These are phyloP conservation scores for Rubroboletus pulcherrimus DNA, from an alignment of 768 basidiomycete genomes.

Conservation along the genomic window DNA sequence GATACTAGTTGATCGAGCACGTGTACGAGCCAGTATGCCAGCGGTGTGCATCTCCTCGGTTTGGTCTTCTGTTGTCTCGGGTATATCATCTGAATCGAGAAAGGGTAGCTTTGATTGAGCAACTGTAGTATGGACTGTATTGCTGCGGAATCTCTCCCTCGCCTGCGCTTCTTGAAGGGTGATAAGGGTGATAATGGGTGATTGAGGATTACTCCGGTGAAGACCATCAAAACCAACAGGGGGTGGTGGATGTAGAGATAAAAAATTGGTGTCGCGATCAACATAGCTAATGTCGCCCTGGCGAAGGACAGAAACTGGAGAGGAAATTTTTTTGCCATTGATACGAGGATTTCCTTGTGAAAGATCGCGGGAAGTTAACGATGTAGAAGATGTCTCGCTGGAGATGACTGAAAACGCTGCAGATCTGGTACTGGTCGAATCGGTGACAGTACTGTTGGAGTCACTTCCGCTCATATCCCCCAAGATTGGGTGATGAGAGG, in stretches of 20 bases:
- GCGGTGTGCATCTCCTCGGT: conserved; percentile 25
- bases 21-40: conserved; percentile 28
- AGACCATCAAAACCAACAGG: conserved; percentile 32
- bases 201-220: conserved; percentile 49
- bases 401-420: conserved; percentile 33
- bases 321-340: conserved; percentile 53
- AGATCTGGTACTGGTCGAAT: conserved; percentile 38
- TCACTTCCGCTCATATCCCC: conserved; percentile 43
- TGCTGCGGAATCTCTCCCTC: conserved; percentile 53
- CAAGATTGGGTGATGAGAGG: conserved; percentile 29
- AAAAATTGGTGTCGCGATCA: conserved; percentile 29
- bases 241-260: conserved; percentile 33
- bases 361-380: conserved; percentile 19
- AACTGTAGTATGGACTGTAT: conserved; percentile 35
- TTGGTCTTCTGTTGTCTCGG: conserved; percentile 13
- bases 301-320: conserved; percentile 44
- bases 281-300: conserved; percentile 26
- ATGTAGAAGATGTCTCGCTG: conserved; percentile 33
- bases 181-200: conserved; percentile 62
- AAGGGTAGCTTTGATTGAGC: conserved; percentile 29
- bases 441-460: conserved; percentile 51
- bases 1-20: conserved; percentile 62
- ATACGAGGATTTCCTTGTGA: conserved; percentile 24
- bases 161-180: conserved; percentile 78
- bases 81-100: conserved; percentile 32